Evolutionary conservation across 768 basidiomycete genomes (phyloP), one percentile per base, ranked within the genome.

Genomic region (Galerina marginata): DNA sequence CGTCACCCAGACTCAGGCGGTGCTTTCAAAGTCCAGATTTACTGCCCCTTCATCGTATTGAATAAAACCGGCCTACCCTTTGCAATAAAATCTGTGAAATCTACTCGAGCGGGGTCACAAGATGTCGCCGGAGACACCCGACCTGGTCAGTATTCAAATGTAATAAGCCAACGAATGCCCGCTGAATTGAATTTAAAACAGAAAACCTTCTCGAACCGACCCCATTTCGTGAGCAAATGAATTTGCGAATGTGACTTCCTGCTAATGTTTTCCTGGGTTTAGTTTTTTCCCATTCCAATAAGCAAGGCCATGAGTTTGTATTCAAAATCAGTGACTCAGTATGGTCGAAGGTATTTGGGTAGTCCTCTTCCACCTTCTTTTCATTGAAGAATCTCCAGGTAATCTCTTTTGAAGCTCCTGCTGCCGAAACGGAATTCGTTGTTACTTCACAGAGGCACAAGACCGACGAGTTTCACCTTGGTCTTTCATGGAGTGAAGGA

Each of bases 11-110:
- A 97, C 53, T 91, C 96, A 6, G 97, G 96, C 2, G 95, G 96
- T 23, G 95, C 96, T 1, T 96, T 97, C 83, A 95, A 91, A 74
- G 93, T 97, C 0, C 96, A 99, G 72, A 86, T 99, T 46, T 99
- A 93, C 71, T 87, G 86, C 63, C 95, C 96, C 2, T 99, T 90
- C 69, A 77, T 99, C 53, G 76, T 99, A 43, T 73, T 96, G 72
- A 99, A 99, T 77, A 98, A 97, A 79, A 95, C 95, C 0, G 90
- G 89, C 6, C 75, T 95, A 38, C 89, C 95, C 2, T 96, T 96
- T 69, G 79, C 78, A 10, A 79, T 95, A 33, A 87, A 82, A 61
- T 88, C 91, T 12, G 75, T 81, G 16, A 83, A 87, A 29, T 82
- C 88, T 2, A 81, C 81, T 66, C 83, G 91, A 20, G 74, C 88